Conservation (phyloP, 2,329 filamentous ascomycete genomes). For the Coniosporium tulheliwenetii region DNA sequence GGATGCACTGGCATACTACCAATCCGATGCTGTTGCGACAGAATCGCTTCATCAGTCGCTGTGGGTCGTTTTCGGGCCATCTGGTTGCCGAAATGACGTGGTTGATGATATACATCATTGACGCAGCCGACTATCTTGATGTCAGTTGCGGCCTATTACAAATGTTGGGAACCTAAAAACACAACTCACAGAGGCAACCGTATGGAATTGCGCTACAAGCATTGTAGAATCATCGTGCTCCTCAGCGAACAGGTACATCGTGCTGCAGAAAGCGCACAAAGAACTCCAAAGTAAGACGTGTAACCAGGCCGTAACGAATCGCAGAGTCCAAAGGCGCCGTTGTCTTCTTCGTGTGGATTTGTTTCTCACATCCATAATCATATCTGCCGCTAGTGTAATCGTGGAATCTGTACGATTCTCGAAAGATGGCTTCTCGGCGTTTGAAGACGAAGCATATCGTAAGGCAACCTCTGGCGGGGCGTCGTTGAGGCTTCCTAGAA, state of each 20-base stretch:
- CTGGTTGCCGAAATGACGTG: slow-evolving; percentile 4
- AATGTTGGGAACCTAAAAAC: neutral
- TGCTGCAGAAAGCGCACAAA: neutral
- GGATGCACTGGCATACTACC: slow-evolving; percentile 14
- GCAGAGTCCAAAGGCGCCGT: neutral
- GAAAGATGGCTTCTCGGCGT: neutral
- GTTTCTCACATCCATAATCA: neutral
- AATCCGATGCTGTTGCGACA: slow-evolving; percentile 18
- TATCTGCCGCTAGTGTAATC: no score
- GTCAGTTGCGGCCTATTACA: neutral
- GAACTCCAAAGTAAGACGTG: neutral
- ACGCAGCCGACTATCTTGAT: neutral
- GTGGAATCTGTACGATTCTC: neutral
- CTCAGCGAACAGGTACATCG: neutral
- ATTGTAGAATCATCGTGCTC: neutral
- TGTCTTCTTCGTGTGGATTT: neutral
- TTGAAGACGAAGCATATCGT: neutral
- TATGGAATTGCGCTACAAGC: neutral
- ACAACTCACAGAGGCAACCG: neutral
- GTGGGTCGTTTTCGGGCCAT: slow-evolving; percentile 13
- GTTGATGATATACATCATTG: neutral
- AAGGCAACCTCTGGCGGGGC: no score
- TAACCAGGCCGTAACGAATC: neutral
- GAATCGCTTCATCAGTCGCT: slow-evolving; percentile 12
- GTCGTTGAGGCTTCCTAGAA: no score